Conservation (phyloP, 331 rosid genomes). For the Malus hybrid region DNA sequence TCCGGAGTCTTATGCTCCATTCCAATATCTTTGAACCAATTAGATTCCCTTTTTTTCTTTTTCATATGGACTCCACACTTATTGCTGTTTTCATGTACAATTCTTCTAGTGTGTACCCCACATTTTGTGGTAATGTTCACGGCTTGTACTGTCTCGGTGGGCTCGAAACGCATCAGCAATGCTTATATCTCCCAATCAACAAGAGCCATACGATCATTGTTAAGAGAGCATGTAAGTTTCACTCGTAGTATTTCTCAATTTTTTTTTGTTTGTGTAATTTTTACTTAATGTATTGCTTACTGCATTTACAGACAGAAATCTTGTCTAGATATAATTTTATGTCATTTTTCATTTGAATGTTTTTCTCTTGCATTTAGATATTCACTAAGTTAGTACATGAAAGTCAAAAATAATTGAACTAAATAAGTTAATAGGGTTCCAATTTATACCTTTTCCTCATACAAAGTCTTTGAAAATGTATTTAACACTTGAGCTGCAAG, state of each 20-base stretch:
- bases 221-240: conserved; percentile 68
- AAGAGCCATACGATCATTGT: conserved; percentile 65
- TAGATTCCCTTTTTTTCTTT: neutral
- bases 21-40: conserved; percentile 5
- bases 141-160: conserved; percentile 38
- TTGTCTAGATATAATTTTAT: too few relatives aligned
- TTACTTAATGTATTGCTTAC: neutral
- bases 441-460: neutral
- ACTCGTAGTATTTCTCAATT: neutral
- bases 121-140: conserved; percentile 90
- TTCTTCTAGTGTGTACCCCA: conserved; percentile 64
- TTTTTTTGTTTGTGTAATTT: neutral
- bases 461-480: neutral
- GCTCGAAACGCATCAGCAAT: conserved; percentile 41
- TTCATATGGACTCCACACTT: neutral
- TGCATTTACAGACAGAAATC: neutral
- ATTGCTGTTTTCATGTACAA: conserved; percentile 4
- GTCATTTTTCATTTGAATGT: neutral
- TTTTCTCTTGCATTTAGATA: neutral
- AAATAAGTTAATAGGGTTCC: neutral
- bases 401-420: neutral
- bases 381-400: neutral
- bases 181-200: conserved; percentile 89
- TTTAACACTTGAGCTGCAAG: neutral
- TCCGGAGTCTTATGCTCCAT: neutral